phyloP scores from a whole-genome alignment of 2,329 filamentous ascomycete species.

The Cladosporium sp. region DNA sequence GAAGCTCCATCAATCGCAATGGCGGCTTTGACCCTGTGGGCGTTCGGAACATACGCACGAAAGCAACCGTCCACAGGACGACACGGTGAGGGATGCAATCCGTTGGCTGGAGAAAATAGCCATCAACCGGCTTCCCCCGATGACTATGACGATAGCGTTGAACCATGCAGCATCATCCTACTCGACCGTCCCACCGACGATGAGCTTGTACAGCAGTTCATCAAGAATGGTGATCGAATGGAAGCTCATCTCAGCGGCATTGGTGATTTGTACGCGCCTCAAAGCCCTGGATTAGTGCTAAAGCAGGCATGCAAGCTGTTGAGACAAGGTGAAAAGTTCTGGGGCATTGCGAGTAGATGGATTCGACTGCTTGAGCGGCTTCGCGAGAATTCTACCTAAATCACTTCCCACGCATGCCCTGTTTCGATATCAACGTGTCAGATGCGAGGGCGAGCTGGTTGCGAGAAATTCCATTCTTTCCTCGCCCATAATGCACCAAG shows the following conservation, averaged over 20 bases:
- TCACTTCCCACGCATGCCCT: neutral
- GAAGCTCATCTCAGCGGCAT: slow-evolving; percentile 49
- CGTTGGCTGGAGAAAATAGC: neutral
- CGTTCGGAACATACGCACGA: slow-evolving; percentile 38
- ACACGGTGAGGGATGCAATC: neutral
- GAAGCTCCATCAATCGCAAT: slow-evolving; percentile 63
- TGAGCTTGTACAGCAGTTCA: slow-evolving; percentile 54
- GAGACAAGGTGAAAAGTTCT: neutral
- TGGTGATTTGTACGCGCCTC: slow-evolving; percentile 43
- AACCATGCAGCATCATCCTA: slow-evolving; percentile 38
- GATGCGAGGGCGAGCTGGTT: too few species aligned
- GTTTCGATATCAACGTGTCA: too few species aligned
- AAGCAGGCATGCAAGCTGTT: slow-evolving; percentile 2
- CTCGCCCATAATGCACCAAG: too few species aligned
- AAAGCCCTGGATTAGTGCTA: neutral
- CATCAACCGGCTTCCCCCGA: slow-evolving; percentile 10
- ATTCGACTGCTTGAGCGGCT: slow-evolving; percentile 1
- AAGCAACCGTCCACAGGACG: neutral
- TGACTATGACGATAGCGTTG: slow-evolving; percentile 14
- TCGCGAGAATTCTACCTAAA: neutral
- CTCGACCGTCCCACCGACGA: slow-evolving; percentile 55
- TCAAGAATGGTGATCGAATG: slow-evolving; percentile 48
- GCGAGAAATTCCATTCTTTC: too few species aligned
- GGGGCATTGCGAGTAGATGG: neutral
- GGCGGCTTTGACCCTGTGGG: slow-evolving; percentile 62